Conservation (phyloP, 352 stramenopile genomes). For the Ochromonadaceae sp. region DNA sequence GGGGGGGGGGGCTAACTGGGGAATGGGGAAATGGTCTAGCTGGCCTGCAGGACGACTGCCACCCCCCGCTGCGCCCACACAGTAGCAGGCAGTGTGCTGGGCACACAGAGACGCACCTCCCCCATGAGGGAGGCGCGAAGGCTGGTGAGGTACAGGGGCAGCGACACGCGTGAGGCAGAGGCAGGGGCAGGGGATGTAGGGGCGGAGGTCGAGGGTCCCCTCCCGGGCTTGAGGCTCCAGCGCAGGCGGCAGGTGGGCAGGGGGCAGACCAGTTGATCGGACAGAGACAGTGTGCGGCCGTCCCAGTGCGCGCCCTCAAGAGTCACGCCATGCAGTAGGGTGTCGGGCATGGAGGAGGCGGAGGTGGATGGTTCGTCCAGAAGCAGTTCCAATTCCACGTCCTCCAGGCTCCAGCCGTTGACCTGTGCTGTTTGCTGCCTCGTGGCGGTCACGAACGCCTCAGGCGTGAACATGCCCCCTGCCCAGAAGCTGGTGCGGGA, state of each 20-base stretch:
- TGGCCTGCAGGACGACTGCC: slow-evolving; percentile 21
- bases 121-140: slow-evolving; percentile 55
- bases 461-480: slow-evolving; percentile 73
- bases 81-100: slow-evolving; percentile 13
- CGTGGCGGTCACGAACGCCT: slow-evolving; percentile 74
- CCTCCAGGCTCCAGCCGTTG: slow-evolving; percentile 56
- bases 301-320: slow-evolving; percentile 48
- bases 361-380: slow-evolving; percentile 27
- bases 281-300: slow-evolving; percentile 43
- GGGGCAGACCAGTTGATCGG: slow-evolving; percentile 50
- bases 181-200: background rate
- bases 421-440: slow-evolving; percentile 62
- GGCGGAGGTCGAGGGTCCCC: slow-evolving; percentile 28
- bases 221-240: slow-evolving; percentile 40
- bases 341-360: slow-evolving; percentile 41
- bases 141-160: slow-evolving; percentile 63
- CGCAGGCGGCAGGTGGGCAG: slow-evolving; percentile 48
- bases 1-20: no score
- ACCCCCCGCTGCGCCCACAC: slow-evolving; percentile 31
- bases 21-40: no score
- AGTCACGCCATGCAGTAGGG: slow-evolving; percentile 58
- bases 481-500: slow-evolving; percentile 58
- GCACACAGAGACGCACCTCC: slow-evolving; percentile 47
- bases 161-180: background rate
- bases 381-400: slow-evolving; percentile 56